phyloP scores from a whole-genome alignment of 768 basidiomycete genomes.

The Russula griseocarnosa region DNA sequence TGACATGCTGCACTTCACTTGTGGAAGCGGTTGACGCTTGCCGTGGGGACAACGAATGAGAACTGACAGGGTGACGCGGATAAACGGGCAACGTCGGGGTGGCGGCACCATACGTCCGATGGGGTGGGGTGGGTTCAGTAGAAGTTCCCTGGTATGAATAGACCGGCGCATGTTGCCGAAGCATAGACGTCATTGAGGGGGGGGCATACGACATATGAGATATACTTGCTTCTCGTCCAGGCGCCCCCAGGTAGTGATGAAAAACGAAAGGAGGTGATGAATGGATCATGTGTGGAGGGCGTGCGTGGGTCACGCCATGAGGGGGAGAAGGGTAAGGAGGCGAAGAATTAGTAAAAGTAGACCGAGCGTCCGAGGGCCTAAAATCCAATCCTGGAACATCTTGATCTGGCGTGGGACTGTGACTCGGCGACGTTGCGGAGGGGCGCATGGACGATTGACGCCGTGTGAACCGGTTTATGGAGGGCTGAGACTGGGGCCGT shows the following conservation, averaged over 20 bases:
- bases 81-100: conserved; percentile 14
- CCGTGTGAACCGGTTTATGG: neutral
- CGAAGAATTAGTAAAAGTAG: conserved; percentile 27
- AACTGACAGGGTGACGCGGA: conserved; percentile 22
- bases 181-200: conserved; percentile 38
- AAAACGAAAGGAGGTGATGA: conserved; percentile 16
- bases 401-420: neutral
- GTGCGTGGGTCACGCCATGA: conserved; percentile 10
- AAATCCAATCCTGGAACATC: neutral
- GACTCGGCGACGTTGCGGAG: conserved; percentile 24
- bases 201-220: conserved; percentile 28
- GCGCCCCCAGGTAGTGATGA: conserved; percentile 11
- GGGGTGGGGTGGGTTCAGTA: conserved; percentile 34
- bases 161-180: conserved; percentile 37
- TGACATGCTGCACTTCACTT: conserved; percentile 22
- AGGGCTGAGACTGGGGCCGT: neutral
- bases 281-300: conserved; percentile 10
- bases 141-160: conserved; percentile 40
- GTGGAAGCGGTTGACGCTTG: conserved; percentile 4
- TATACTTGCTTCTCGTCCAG: conserved; percentile 11
- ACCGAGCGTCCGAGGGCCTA: neutral
- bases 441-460: neutral
- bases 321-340: conserved; percentile 27
- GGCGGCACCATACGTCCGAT: conserved; percentile 31
- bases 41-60: conserved; percentile 21